Evolutionary conservation across 305 asterid genomes (phyloP).

Genomic region (Nicotiana rustica): DNA sequence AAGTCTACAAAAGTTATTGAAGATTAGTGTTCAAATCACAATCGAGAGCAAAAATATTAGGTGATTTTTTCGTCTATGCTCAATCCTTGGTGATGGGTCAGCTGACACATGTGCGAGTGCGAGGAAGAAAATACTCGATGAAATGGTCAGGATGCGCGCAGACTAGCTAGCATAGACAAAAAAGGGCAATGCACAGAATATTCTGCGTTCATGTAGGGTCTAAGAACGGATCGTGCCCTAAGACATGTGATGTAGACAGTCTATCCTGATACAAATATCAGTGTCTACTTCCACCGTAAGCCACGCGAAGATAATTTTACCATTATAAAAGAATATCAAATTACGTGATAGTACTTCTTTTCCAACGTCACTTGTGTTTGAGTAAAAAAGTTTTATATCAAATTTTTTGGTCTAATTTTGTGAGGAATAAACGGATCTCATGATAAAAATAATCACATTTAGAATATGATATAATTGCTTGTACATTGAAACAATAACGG

Average conservation of each 20-base stretch:
- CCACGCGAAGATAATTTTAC: no score
- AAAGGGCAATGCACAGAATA: no score
- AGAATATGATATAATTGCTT: constrained; percentile 3
- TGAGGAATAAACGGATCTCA: constrained; percentile 31
- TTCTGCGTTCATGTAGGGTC: no score
- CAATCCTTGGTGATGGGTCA: background rate
- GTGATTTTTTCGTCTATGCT: background rate
- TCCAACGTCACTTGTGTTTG: background rate
- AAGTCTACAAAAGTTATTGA: no score
- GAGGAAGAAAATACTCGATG: background rate
- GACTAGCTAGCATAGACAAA: no score
- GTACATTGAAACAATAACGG: constrained; percentile 3
- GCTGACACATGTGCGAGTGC: background rate
- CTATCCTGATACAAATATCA: no score
- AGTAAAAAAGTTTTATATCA: background rate
- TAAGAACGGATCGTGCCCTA: fast-evolving
- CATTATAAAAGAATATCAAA: no score
- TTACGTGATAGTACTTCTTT: background rate
- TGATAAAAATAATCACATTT: constrained; percentile 16
- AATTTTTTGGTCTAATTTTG: background rate
- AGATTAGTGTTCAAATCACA: no score
- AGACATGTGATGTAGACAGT: no score
- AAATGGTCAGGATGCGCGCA: no score
- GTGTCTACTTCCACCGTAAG: no score
- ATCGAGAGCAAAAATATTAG: background rate